A percentile compares a stretch with the other conserved stretches of the same genome.
Evolutionary conservation across 1,139 yeast genomes (phyloP).

Genomic region (Suhomyces ambrosiae): DNA sequence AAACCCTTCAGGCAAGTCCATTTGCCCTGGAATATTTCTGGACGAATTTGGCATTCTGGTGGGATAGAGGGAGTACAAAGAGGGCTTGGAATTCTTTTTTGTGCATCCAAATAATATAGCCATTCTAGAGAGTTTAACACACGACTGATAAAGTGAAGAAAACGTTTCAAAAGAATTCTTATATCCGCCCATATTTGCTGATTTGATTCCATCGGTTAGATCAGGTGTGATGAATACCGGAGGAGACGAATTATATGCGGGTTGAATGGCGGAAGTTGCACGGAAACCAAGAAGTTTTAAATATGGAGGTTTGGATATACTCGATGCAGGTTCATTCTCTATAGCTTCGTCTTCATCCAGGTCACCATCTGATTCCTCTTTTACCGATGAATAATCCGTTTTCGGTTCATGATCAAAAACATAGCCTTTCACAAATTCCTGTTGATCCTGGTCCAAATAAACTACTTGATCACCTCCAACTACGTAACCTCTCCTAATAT

Average conservation of each 20-base stretch:
- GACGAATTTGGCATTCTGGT: constrained; percentile 34
- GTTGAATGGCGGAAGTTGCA: constrained; percentile 41
- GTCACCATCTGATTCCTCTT: constrained; percentile 2
- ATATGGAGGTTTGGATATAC: constrained; percentile 37
- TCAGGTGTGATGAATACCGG: constrained; percentile 62
- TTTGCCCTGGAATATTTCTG: constrained; percentile 15
- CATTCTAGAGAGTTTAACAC: constrained; percentile 53
- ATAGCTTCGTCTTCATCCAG: constrained; percentile 15
- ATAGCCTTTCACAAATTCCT: constrained; percentile 34
- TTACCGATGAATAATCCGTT: neutral
- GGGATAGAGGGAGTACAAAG: constrained; percentile 63
- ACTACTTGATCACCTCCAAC: constrained; percentile 32
- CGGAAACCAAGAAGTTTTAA: constrained; percentile 70
- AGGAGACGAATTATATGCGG: constrained; percentile 54
- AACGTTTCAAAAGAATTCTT: constrained; percentile 69
- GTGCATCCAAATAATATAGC: constrained; percentile 76
- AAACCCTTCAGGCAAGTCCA: constrained; percentile 61
- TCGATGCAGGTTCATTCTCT: constrained; percentile 15
- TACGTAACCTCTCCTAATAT: constrained; percentile 29
- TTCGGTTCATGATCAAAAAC: constrained; percentile 38
- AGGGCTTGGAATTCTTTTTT: constrained; percentile 57
- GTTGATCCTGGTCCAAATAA: constrained; percentile 29
- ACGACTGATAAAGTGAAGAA: constrained; percentile 64
- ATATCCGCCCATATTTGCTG: constrained; percentile 37
- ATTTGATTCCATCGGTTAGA: constrained; percentile 31